Base-by-base conservation (phyloP, 257 asterid genomes). In the Solanum habrochaites region DNA sequence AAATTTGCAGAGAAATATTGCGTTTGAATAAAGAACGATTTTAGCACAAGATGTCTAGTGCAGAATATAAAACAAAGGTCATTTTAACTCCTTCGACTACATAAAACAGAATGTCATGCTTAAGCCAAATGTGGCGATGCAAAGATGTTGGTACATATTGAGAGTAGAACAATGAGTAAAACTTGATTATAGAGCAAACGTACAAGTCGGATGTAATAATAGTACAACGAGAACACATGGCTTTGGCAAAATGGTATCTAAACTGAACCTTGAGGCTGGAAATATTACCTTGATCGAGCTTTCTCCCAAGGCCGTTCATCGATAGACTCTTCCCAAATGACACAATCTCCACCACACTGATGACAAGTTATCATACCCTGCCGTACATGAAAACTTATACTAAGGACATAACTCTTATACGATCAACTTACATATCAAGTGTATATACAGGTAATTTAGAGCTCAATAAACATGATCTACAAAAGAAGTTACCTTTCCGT, bases 251-350 rank as follows among this genome's bases (percentile, higher is more conserved):
- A 1, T 20, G 81, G 35, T 73, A 67, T 70, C 16, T 32, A 25
- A 25, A 85, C 8, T 60, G 45, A n/a, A 70, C 84, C 35, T 18
- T 23, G 67, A 87, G 45, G 86, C 13, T 43, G 29, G 82, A 81
- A 20, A 87, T 21, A 67, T 15, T 90, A 97, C 98, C 91, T 91
- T 45, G 96, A 95, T 80, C 94, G 97, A 80, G 99, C 99, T 86
- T 93, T 94, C 93, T 97, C 98, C 99, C 99, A 97, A 69, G 99
- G 99, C 42, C 86, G 91, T 91, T 97, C 98, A 83, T 97, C 99
- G 32, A 95, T 94, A 20, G 97, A 94, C 85, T 97, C 99, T 92
- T 97, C 98, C 99, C 99, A 97, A 72, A 97, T 91, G 85, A 97
- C 99, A 88, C 99, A 95, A 83, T 95, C 99, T 77, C 99, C 99